These are phyloP conservation scores for Pseudoturritis turrita DNA, from an alignment of 345 rosid species.

Conservation along the genomic window DNA sequence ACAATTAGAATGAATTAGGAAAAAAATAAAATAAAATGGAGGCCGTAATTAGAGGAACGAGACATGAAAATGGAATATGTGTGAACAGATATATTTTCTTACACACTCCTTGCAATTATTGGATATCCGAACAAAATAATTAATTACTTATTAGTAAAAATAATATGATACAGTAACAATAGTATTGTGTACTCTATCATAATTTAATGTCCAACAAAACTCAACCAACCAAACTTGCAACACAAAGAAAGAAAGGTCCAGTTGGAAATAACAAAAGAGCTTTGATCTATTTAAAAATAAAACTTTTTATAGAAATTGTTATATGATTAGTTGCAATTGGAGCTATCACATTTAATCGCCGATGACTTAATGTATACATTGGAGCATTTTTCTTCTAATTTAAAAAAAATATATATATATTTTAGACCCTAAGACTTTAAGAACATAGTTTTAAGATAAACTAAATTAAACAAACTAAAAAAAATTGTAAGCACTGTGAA, in stretches of 20 bases:
- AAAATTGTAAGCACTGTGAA: no score
- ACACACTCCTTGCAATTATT: no score
- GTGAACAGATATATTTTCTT: conserved; percentile 12
- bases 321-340: not conserved
- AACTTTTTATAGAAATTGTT: not conserved
- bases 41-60: conserved; percentile 10
- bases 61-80: conserved; percentile 8
- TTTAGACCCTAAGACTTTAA: no score
- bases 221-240: conserved; percentile 10
- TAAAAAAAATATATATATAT: no score
- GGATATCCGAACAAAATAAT: no score
- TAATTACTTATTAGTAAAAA: no score
- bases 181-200: not conserved
- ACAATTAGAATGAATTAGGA: not conserved
- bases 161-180: not conserved
- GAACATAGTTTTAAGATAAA: no score
- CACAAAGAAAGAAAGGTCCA: not conserved
- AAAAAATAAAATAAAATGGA: not conserved
- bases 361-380: not conserved
- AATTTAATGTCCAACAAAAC: conserved; percentile 8
- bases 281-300: not conserved
- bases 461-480: no score
- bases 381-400: not conserved
- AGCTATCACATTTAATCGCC: not conserved
- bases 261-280: not conserved